Conservation (phyloP, 768 basidiomycete genomes). For the Boletus reticulatus region DNA sequence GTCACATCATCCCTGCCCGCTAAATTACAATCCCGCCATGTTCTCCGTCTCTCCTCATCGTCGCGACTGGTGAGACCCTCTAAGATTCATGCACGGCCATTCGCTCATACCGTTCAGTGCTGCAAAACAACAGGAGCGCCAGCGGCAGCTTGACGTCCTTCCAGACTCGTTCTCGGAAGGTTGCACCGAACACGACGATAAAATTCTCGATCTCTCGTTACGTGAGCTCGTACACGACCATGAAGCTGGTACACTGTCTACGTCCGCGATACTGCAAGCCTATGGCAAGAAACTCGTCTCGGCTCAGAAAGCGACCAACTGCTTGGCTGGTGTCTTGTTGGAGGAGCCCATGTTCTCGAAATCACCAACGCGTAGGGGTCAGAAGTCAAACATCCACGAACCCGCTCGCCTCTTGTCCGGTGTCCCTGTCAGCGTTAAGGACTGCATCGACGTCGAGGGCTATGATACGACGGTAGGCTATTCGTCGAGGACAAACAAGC, state of each 20-base stretch:
- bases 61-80: constrained; percentile 27
- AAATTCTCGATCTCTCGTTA: constrained; percentile 37
- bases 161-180: constrained; percentile 27
- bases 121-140: constrained; percentile 35
- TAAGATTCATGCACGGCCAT: background rate
- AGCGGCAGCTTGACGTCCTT: constrained; percentile 27
- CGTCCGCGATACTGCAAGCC: constrained; percentile 33
- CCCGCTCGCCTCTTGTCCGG: constrained; percentile 37
- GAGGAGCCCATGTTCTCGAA: constrained; percentile 24
- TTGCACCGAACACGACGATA: constrained; percentile 35
- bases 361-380: constrained; percentile 5
- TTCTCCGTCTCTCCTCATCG: constrained; percentile 26
- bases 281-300: constrained; percentile 41
- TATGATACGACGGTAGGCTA: constrained; percentile 47
- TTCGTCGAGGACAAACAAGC: constrained; percentile 37
- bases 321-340: constrained; percentile 46
- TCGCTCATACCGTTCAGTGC: constrained; percentile 19
- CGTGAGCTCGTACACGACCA: constrained; percentile 36
- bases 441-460: constrained; percentile 44
- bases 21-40: constrained; percentile 10
- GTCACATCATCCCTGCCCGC: background rate
- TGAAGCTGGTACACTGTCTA: constrained; percentile 24
- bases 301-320: constrained; percentile 47
- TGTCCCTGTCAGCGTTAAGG: constrained; percentile 50
- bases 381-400: background rate